These are phyloP conservation scores for Aspergillus floridensis DNA, from an alignment of 2,329 filamentous ascomycete genomes.

Conservation along the genomic window DNA sequence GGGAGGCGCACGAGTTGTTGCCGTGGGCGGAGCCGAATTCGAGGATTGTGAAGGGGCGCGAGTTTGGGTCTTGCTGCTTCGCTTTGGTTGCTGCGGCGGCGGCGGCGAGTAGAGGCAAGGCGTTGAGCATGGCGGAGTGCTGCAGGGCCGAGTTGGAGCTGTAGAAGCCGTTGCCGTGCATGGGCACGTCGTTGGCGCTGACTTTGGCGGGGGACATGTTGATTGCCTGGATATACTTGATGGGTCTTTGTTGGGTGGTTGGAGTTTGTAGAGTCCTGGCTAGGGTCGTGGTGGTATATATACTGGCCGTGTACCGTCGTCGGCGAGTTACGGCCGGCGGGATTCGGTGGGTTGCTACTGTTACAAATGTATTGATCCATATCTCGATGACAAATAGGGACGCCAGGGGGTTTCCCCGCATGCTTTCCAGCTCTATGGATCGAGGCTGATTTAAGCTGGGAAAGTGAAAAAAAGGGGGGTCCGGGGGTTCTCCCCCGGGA, in stretches of 20 bases:
- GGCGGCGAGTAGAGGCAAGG: background rate
- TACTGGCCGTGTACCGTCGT: background rate
- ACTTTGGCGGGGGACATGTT: background rate
- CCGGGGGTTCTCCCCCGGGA: no score
- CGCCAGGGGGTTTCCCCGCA: no score
- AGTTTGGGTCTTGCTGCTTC: background rate
- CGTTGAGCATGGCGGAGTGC: background rate
- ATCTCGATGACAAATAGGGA: no score
- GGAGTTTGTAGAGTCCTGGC: no score
- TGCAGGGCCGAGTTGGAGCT: slow-evolving; percentile 1
- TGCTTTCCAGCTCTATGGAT: no score
- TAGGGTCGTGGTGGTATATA: no score
- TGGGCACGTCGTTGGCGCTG: background rate
- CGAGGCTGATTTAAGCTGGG: no score
- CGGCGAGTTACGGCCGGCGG: background rate
- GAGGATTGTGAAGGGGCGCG: background rate
- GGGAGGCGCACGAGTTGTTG: background rate
- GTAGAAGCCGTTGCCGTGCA: slow-evolving; percentile 2
- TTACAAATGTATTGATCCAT: no score
- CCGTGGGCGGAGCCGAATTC: background rate
- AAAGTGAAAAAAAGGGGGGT: no score
- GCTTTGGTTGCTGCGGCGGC: background rate
- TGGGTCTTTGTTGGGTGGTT: no score
- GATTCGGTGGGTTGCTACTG: no score
- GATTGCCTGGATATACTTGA: no score